Base-by-base conservation (phyloP, 2,329 filamentous ascomycete species). In the Ustulina deusta region DNA sequence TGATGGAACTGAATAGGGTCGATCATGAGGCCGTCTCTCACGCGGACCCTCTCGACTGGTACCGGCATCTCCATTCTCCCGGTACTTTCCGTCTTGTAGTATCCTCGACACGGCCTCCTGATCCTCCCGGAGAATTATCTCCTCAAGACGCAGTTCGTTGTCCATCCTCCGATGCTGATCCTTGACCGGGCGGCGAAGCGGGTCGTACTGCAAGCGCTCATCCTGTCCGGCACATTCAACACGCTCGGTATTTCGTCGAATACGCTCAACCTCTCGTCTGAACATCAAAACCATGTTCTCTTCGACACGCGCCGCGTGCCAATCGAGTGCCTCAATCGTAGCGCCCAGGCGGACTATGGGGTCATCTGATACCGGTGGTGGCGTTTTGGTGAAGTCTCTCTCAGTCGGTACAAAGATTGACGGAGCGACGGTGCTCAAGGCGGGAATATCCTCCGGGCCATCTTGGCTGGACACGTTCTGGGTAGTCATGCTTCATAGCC, bases 341-440 rank as follows among this genome's bases (percentile, higher is more conserved):
- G 66, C 44, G 27, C 65, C 63, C 6, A 73, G 55, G 13, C 65
- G 64, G 13, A 32, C 42, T 22, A 36, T 46, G 3, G 66, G 71
- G n/a, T 76, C 70, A 10, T 68, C 64, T 0, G 74, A 69, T 4
- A 70, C 20, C 2, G 66, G 65, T 15, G 74, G 73, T n/a, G 71
- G 68, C n/a, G 75, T 69, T 59, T 74, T 69, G 7, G 75, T 75
- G 69, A 75, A 71, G 67, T 77, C 75, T 27, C 59, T 57, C 13
- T 72, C 66, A 22, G 74, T 74, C 20, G 74, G 72, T 6, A 75
- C 73, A 65, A 77, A 76, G 20, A 75, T 74, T 22, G 72, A 59
- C 9, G 74, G 74, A 29, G 74, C 63, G 40, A 75, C 72, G 58
- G 44, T 67, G 20, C 54, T 52, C 57, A 71, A 68, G 2, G 54